Conservation (phyloP, 2,329 filamentous ascomycete genomes). For the Fusarium setosum region DNA sequence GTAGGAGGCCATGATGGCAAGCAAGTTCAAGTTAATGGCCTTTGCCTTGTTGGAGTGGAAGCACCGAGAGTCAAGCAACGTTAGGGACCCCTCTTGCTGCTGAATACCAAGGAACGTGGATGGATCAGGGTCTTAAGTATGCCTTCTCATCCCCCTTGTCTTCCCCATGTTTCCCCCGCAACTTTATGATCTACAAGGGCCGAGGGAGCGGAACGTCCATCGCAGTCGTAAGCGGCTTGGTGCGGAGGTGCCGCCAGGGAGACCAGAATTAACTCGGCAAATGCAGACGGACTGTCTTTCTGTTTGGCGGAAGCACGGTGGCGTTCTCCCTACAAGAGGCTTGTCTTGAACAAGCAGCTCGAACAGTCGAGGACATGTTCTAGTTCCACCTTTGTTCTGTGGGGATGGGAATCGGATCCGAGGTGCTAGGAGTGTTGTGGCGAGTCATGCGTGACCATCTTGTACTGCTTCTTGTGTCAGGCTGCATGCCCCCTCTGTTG, state of each 20-base stretch:
- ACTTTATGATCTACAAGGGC: conserved; percentile 11
- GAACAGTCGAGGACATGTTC: neutral
- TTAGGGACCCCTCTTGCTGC: neutral
- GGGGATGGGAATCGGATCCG: conserved; percentile 33
- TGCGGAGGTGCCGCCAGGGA: neutral
- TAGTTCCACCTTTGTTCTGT: conserved; percentile 1
- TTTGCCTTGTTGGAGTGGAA: neutral
- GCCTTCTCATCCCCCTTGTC: no score
- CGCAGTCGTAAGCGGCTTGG: conserved; percentile 33
- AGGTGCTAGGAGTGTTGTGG: conserved; percentile 1
- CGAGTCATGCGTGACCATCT: neutral
- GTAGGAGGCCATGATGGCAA: conserved; percentile 23
- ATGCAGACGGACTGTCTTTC: conserved; percentile 2
- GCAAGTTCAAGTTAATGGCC: neutral
- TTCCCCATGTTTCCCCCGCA: conserved; percentile 22
- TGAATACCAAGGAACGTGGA: conserved; percentile 11
- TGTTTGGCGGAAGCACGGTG: neutral
- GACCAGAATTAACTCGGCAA: conserved; percentile 12
- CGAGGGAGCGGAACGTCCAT: neutral
- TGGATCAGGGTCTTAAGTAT: conserved; percentile 34
- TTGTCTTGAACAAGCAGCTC: conserved; percentile 27
- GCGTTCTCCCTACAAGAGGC: conserved; percentile 15
- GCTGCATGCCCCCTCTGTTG: no score
- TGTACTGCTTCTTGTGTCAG: neutral
- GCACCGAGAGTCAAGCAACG: no score